Base-by-base conservation (phyloP, 139 green algal species). In the Zygnema circumcarinatum region DNA sequence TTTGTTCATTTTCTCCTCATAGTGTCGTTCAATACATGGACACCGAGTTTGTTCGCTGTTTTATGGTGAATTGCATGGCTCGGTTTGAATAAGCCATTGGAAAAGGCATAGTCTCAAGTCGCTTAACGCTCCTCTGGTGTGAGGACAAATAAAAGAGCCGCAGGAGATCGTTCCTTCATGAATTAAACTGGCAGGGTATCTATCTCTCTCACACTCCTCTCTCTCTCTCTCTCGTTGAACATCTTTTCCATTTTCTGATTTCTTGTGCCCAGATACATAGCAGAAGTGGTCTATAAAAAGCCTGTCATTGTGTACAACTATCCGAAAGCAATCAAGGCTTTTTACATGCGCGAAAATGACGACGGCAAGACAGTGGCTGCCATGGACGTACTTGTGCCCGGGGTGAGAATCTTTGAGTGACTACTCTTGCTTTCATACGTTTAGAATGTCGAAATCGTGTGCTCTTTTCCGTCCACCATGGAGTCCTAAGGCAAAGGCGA, bases 301-400 rank as follows among this genome's bases (percentile, higher is more conserved):
- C 97, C 97, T 11, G 92, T 97, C 67, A 98, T 98, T 76, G 94
- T 99, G 85, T 98, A 98, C 93, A 95, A 99, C 94, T 99, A 98
- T 93, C 96, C 96, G 80, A 87, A 97, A 86, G 96, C 95, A 25
- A 98, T 98, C 94, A 98, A 98, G 93, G 95, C 97, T 35, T 99
- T 99, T 92, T 99, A 99, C 94, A 99, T 99, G 97, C 94, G 95
- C 69, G 92, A 97, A 38, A 99, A 99, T 91, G 94, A 96, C 39
- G 97, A 99, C 88, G 92, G 92, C 86, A 98, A 96, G 92, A 99
- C 97, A 0, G 97, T 99, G 38, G 97, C 97, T 16, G 97, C 97
- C 62, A 99, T 99, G 95, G 97, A 99, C 89, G 95, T 99, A 79
- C 92, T 99, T 69, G 97, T 99, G 88, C 97, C 97, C 32, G 94